phyloP scores from a whole-genome alignment of 164 flowering plant genomes.

The Taxillus chinensis region DNA sequence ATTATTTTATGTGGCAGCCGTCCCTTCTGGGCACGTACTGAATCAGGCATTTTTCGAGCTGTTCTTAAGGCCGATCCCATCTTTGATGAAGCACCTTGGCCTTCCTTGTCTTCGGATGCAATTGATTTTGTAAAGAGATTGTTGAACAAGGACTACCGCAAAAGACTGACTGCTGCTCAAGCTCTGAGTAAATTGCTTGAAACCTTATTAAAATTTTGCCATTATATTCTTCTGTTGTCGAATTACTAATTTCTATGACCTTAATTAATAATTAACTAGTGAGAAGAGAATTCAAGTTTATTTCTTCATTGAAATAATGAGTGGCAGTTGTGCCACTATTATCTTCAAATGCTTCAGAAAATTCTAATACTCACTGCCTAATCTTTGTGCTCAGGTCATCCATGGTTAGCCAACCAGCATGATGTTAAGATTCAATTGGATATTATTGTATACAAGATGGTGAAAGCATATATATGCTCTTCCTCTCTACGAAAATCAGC shows the following conservation, averaged over 20 bases:
- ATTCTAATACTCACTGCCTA: constrained; percentile 6
- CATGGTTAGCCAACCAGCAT: constrained; percentile 63
- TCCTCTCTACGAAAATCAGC: constrained; percentile 79
- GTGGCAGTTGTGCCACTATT: no score
- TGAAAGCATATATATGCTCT: constrained; percentile 70
- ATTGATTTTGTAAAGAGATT: constrained; percentile 82
- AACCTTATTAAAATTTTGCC: background rate
- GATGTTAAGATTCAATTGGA: constrained; percentile 72
- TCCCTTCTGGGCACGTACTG: constrained; percentile 96
- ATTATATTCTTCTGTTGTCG: no score
- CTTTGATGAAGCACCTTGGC: constrained; percentile 97
- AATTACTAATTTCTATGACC: no score
- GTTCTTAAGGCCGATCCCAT: constrained; percentile 84
- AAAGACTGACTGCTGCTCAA: constrained; percentile 91
- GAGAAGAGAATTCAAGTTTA: no score
- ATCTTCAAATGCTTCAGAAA: background rate
- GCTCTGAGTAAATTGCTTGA: constrained; percentile 62
- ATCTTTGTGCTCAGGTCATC: constrained; percentile 65
- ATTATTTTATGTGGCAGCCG: constrained; percentile 96
- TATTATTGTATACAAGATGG: constrained; percentile 56
- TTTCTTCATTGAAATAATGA: no score
- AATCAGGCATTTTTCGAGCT: constrained; percentile 87
- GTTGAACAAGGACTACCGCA: constrained; percentile 83
- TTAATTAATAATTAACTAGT: no score
- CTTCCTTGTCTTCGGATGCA: constrained; percentile 75